A percentile compares a stretch with the other conserved stretches of the same genome.
Conservation (phyloP, 495 filamentous ascomycete genomes). For the Tetracladium setigerum region DNA sequence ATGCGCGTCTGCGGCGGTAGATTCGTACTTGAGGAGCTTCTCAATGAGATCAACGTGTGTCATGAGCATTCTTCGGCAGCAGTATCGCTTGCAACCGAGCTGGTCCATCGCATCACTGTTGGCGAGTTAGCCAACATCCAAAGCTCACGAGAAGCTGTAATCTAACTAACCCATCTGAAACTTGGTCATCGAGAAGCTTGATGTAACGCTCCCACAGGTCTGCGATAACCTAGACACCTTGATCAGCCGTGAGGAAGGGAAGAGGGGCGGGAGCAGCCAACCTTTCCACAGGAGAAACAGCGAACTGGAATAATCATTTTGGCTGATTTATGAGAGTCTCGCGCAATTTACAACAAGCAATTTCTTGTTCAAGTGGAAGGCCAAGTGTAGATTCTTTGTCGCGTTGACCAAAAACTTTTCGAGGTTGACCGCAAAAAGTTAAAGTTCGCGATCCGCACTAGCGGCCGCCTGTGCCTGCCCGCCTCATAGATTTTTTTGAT, state of each 20-base stretch:
- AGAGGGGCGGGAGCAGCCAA: slow-evolving; percentile 25
- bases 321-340: slow-evolving; percentile 3
- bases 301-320: slow-evolving; percentile 97
- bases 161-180: slow-evolving; percentile 63
- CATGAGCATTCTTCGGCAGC: slow-evolving; percentile 98
- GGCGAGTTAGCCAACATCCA: background rate
- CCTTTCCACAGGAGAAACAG: slow-evolving; percentile 99
- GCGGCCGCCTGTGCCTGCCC: background rate
- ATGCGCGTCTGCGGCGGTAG: background rate
- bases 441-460: background rate
- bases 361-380: too few relatives aligned
- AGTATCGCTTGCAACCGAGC: slow-evolving; percentile 89
- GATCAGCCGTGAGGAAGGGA: slow-evolving; percentile 11
- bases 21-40: slow-evolving; percentile 78
- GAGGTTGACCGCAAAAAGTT: background rate
- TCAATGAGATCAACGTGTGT: slow-evolving; percentile 99
- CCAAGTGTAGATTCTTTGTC: too few relatives aligned
- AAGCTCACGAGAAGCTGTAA: slow-evolving; percentile 9
- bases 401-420: too few relatives aligned
- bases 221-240: slow-evolving; percentile 65
- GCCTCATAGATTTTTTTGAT: background rate
- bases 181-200: slow-evolving; percentile 68
- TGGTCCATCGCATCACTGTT: slow-evolving; percentile 85
- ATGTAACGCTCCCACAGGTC: slow-evolving; percentile 97
- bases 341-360: background rate